Base-by-base conservation (phyloP, 2,329 filamentous ascomycete genomes). In the Tolypocladium guangdongense region DNA sequence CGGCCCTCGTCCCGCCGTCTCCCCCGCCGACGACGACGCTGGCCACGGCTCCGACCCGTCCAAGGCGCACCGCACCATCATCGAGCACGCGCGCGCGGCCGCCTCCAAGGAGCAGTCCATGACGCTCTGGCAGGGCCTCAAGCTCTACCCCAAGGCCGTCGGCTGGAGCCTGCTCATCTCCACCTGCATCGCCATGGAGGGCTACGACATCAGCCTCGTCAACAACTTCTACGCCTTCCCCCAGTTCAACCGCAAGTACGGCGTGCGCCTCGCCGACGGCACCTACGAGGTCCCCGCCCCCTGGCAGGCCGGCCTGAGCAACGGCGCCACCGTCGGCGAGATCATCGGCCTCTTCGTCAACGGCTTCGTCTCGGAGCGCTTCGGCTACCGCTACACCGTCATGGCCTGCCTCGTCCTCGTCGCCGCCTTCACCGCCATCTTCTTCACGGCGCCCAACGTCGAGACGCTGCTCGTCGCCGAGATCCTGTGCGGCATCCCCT, bases 171-270 rank as follows among this genome's bases (percentile, higher is more conserved):
- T 95, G 50, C 74, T 95, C 55, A 91, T 96, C 68, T 92, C 87
- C n/a, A 92, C 88, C 0, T 91, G 87, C 66, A 93, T 95, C 63
- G 83, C 82, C 62, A 96, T 96, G 90, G 90, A 95, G 69, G 90
- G 88, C 36, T 95, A 91, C 72, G 89, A 95, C 65, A 77, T 93
- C 55, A 84, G 82, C 62, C 74, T 95, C 52, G 82, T 93, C 62
- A 89, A 86, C 73, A 91, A 91, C 69, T 90, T 93, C 64, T 91
- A 78, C 57, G 78, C 77, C 39, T 79, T 81, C 53, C 72, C 74
- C 5, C 75, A 79, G 60, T 83, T 83, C 67, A 80, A 78, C 59
- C 65, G 66, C 58, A 82, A 82, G 63, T 83, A 81, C 60, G 80
- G 80, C 54, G 71, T 74, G 47, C 70, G 68, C 53, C 65, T 73